Evolutionary conservation across 176 grass and related monocot genomes (phyloP).

Genomic region (Triticum timopheevii): DNA sequence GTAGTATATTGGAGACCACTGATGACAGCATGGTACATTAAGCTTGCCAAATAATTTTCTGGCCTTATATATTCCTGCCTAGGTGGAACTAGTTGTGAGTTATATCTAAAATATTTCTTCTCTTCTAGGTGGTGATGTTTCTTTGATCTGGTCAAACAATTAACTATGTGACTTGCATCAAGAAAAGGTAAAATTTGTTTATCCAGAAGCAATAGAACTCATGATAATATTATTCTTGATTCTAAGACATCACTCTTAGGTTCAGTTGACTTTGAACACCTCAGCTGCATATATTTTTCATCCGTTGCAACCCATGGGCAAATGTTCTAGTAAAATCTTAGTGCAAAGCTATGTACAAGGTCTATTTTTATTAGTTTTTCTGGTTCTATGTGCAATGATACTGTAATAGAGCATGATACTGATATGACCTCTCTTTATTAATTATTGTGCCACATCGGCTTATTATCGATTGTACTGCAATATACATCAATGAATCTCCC

Average conservation of each 20-base stretch:
- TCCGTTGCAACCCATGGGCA: too few species aligned
- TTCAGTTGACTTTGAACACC: background rate
- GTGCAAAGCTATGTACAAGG: too few species aligned
- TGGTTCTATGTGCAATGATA: too few species aligned
- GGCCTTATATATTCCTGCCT: background rate
- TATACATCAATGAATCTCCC: too few species aligned
- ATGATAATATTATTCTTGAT: background rate
- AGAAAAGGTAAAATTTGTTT: background rate
- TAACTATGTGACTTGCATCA: background rate
- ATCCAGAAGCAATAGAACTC: background rate
- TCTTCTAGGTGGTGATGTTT: background rate
- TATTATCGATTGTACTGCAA: too few species aligned
- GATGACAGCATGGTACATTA: background rate
- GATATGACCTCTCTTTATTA: too few species aligned
- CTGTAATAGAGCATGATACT: too few species aligned
- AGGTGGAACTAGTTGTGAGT: background rate
- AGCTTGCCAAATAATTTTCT: background rate
- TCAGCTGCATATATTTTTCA: too few species aligned
- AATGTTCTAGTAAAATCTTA: too few species aligned
- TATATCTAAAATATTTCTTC: background rate
- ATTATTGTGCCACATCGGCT: too few species aligned
- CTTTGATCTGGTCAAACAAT: background rate
- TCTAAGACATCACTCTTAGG: background rate
- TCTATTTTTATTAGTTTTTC: too few species aligned
- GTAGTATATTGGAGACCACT: too few species aligned